Base-by-base conservation (phyloP, 1,284 basidiomycete species). In the Puccinia triticina region DNA sequence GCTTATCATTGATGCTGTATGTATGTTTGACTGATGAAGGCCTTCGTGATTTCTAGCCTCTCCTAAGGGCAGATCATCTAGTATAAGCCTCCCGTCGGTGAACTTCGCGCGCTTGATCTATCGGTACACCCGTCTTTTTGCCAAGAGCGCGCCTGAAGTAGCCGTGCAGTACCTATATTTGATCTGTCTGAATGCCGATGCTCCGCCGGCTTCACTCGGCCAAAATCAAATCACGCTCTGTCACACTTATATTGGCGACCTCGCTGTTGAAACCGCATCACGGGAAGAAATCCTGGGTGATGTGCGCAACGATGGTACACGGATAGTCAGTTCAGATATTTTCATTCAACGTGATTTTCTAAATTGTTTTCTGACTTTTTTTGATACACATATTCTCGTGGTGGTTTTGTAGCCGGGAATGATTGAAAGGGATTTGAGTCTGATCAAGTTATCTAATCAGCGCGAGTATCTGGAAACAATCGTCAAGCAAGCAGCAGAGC, bases 81-180 rank as follows among this genome's bases (percentile, higher is more conserved):
- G 21, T 91, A 37, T 40, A 26, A 75, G 55, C 73, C 57, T 43
- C 18, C 55, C 73, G n/a, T 86, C 4, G 18, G 89, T 99, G 83
- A 94, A 93, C 86, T 90, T 98, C 75, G 91, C 94, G 0, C 93
- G 94, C 32, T 87, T 98, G 50, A 91, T 97, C 84, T 95, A 95
- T 91, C 92, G 95, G 23, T 98, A 99, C 87, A 91, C 97, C 72
- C 91, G 94, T 50, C 93, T 92, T 81, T 97, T 98, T 87, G 92
- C 93, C 67, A 93, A 93, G 87, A 91, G 94, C 89, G 96, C 97
- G 85, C 92, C 95, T 0, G 92, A 93, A 85, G 94, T 96, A 84
- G 97, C 96, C 0, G 88, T 99, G 79, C 95, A 98, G 88, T 99
- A 99, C 85, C 93, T 98, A 55, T 96, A 96, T 86, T 93, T 94